Evolutionary conservation across 768 basidiomycete genomes (phyloP).

Genomic region (Macrolepiota albuminosa): DNA sequence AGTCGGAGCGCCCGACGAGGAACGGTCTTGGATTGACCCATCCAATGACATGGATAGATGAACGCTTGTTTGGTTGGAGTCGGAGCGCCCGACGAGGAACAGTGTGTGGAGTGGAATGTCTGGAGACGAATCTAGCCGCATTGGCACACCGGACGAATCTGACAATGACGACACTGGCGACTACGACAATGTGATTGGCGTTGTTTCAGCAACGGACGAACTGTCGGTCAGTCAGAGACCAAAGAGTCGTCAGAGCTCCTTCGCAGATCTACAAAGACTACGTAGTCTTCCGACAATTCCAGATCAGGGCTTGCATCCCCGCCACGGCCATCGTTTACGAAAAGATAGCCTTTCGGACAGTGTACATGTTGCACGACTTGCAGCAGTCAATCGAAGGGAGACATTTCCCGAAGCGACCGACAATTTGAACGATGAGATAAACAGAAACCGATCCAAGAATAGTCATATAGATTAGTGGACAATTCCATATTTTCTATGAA

Average conservation of each 20-base stretch:
- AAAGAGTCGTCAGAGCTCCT: conserved; percentile 66
- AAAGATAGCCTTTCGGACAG: conserved; percentile 61
- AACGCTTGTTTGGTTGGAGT: conserved; percentile 91
- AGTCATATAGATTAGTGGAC: conserved; percentile 14
- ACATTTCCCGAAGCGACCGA: conserved; percentile 61
- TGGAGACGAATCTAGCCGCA: conserved; percentile 55
- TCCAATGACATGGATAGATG: conserved; percentile 94
- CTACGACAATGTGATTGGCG: conserved; percentile 82
- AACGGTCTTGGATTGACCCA: conserved; percentile 83
- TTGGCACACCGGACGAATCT: conserved; percentile 68
- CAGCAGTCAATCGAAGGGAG: conserved; percentile 50
- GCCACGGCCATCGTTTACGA: conserved; percentile 44
- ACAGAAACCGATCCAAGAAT: conserved; percentile 26
- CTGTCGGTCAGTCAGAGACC: conserved; percentile 33
- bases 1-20: conserved; percentile 69
- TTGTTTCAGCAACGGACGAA: conserved; percentile 51
- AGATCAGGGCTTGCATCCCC: conserved; percentile 40
- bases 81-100: conserved; percentile 74
- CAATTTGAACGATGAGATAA: conserved; percentile 62
- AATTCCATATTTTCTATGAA: background rate
- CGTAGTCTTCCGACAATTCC: conserved; percentile 28
- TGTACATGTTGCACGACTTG: conserved; percentile 60
- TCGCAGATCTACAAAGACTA: conserved; percentile 76
- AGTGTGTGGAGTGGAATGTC: conserved; percentile 74
- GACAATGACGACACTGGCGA: conserved; percentile 89